Evolutionary conservation across 352 stramenopile genomes (phyloP), one percentile per base, ranked within the genome.

Genomic region (Pythium sp.): DNA sequence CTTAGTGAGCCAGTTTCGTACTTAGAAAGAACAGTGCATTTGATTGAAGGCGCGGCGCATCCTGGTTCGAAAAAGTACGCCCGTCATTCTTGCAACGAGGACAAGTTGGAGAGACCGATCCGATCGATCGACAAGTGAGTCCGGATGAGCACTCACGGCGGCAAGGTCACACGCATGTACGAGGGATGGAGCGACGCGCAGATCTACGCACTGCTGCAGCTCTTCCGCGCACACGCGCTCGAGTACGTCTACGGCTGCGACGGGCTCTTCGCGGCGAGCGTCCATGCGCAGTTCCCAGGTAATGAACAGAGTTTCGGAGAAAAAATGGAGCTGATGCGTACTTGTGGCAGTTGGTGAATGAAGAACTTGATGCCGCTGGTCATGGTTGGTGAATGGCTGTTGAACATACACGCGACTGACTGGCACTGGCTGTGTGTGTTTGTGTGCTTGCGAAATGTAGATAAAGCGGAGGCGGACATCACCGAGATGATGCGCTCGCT

Each of bases 211-310:
- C 72, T 94, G 65, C 71, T 94, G 54, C 59, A 65, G 64, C 66
- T 80, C 32, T 80, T 92, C 62, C 81, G 80, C 58, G 61, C 73
- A 69, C 71, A 87, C 67, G 65, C 87, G 63, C 67, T 79, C 36
- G 68, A 82, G 55, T 94, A 90, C 64, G 72, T 94, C 51, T 94
- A 94, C 64, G 69, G 72, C 4, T 78, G 77, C 1, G 75, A 79
- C 51, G 70, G 69, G 54, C 58, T 71, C 28, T 92, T 92, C 55
- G 77, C 72, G 4, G 62, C 73, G n/a, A 67, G 72, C 24, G 65
- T 89, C 36, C 70, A 75, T 36, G 64, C 68, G 11, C 66, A 79
- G 64, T 61, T 91, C n/a, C 74, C 72, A 73, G 74, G 77, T 87
- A 47, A 43, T 56, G 55, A 59, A 43, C 53, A 49, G 58, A 51